phyloP scores from a whole-genome alignment of 352 stramenopile species.

The Phytophthora colocasiae region DNA sequence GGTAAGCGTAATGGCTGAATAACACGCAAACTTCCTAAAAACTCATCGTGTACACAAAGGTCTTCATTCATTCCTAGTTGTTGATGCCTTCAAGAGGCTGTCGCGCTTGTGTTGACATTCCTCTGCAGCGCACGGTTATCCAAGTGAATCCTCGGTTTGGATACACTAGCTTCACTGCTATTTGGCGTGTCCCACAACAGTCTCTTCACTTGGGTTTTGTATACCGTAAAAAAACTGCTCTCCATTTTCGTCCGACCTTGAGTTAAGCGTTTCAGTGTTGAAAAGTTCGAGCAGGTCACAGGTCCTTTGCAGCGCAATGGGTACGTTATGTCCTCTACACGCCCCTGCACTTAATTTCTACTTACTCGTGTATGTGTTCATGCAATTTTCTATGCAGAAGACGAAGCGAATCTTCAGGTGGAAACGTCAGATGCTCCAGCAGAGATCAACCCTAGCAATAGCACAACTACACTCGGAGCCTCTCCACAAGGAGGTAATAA shows the following conservation, averaged over 20 bases:
- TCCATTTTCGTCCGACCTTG: constrained; percentile 36
- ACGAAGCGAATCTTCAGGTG: constrained; percentile 11
- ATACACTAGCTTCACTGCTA: constrained; percentile 16
- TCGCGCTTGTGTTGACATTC: no score
- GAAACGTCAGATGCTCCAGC: constrained; percentile 18
- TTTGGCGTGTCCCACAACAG: neutral
- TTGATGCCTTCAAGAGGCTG: no score
- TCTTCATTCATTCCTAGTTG: no score
- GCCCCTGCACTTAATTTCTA: neutral
- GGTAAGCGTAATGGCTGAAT: constrained; percentile 51
- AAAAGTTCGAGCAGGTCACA: constrained; percentile 11
- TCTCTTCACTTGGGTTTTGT: constrained; percentile 23
- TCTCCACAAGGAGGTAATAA: constrained; percentile 14
- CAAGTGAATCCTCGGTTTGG: constrained; percentile 12
- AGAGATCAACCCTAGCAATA: constrained; percentile 8
- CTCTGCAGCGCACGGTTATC: neutral
- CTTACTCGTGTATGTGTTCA: neutral
- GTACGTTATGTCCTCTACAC: constrained; percentile 14
- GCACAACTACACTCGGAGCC: neutral
- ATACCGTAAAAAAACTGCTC: constrained; percentile 23
- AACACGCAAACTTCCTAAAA: constrained; percentile 36
- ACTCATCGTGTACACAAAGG: neutral
- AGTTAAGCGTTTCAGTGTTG: constrained; percentile 18
- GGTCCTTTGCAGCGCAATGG: constrained; percentile 6
- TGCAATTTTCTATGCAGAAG: constrained; percentile 17